A percentile compares a stretch with the other conserved stretches of the same genome.
Evolutionary conservation across 805 yeast species (phyloP).

Genomic region (Wickerhamiella azymoides): DNA sequence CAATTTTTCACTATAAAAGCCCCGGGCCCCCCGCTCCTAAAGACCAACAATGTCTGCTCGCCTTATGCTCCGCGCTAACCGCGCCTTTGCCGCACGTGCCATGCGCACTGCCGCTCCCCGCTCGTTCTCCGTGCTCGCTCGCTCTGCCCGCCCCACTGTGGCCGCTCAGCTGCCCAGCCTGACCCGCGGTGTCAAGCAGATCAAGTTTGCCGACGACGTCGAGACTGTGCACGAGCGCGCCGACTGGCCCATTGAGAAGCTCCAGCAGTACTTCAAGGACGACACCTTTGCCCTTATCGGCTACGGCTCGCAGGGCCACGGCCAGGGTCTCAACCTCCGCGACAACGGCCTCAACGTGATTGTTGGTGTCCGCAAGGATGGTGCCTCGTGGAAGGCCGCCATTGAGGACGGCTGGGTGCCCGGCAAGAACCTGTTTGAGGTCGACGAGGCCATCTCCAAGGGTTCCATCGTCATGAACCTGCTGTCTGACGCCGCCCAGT

Average conservation of each 20-base stretch:
- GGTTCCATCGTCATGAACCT: constrained; percentile 97
- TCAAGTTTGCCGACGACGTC: constrained; percentile 85
- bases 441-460: constrained; percentile 77
- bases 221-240: constrained; percentile 97
- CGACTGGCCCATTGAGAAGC: constrained; percentile 98
- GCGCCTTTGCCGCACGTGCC: constrained; percentile 29
- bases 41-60: constrained; percentile 19
- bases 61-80: constrained; percentile 21
- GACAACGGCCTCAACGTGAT: constrained; percentile 97
- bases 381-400: constrained; percentile 99
- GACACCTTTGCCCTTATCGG: constrained; percentile 97
- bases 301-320: constrained; percentile 99
- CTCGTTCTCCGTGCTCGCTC: constrained; percentile 39
- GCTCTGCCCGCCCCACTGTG: constrained; percentile 26
- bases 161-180: constrained; percentile 38
- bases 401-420: constrained; percentile 99
- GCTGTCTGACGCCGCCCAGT: constrained; percentile 98
- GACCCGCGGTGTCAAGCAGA: constrained; percentile 86
- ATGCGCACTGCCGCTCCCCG: constrained; percentile 43
- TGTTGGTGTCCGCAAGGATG: constrained; percentile 95
- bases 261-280: constrained; percentile 90
- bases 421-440: constrained; percentile 94
- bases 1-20: constrained; percentile 4
- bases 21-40: neutral
- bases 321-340: constrained; percentile 98